Percentiles rank a stretch among this genome's conserved stretches.
These are phyloP conservation scores for Nakazawaea ambrosiae DNA, from an alignment of 805 yeast species.

Conservation along the genomic window DNA sequence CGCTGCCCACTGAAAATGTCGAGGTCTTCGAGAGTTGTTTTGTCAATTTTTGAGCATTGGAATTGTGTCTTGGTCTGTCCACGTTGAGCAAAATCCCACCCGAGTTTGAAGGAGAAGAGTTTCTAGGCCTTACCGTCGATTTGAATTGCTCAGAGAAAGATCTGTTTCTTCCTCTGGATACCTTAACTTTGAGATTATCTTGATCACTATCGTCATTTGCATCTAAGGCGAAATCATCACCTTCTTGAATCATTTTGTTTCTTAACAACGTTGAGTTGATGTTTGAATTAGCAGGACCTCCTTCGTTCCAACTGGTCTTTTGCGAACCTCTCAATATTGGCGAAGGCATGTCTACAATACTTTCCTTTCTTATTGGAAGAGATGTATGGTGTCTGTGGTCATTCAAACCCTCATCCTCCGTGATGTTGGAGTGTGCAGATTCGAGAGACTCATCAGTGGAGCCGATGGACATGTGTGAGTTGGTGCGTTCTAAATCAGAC, in stretches of 20 bases:
- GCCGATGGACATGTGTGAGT: slow-evolving; percentile 18
- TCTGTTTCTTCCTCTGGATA: slow-evolving; percentile 21
- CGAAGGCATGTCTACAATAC: neutral
- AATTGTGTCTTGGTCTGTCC: slow-evolving; percentile 5
- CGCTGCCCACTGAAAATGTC: slow-evolving; percentile 3
- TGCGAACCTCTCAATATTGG: neutral
- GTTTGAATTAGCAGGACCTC: neutral
- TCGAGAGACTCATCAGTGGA: slow-evolving; percentile 15
- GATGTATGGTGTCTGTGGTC: slow-evolving; percentile 29
- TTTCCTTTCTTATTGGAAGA: slow-evolving; percentile 24
- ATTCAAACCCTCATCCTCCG: slow-evolving; percentile 27
- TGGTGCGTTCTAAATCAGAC: slow-evolving; percentile 18
- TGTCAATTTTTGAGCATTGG: slow-evolving; percentile 16
- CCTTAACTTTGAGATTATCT: neutral
- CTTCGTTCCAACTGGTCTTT: neutral
- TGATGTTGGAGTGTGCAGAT: slow-evolving; percentile 26
- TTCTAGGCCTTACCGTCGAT: slow-evolving; percentile 27
- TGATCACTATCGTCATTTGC: slow-evolving; percentile 4
- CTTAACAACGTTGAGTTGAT: slow-evolving; percentile 10
- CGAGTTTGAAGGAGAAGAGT: slow-evolving; percentile 14
- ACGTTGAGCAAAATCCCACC: slow-evolving; percentile 12
- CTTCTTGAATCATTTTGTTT: slow-evolving; percentile 11
- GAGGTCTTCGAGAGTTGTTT: slow-evolving; percentile 25
- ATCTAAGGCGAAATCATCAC: slow-evolving; percentile 8
- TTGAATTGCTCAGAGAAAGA: slow-evolving; percentile 38